phyloP scores from a whole-genome alignment of 2,329 filamentous ascomycete species.

The Camptophora hylomeconis region DNA sequence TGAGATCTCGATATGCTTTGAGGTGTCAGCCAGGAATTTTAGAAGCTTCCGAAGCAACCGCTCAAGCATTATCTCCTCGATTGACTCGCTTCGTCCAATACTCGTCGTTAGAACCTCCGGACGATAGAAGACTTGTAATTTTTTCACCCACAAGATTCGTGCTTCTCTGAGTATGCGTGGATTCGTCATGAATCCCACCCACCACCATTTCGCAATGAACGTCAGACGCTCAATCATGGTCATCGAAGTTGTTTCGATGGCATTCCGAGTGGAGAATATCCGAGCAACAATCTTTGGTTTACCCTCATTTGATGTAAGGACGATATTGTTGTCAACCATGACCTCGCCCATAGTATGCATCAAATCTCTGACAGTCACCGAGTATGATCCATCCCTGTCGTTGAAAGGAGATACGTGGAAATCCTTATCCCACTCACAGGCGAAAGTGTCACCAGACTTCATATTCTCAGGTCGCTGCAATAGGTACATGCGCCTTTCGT shows the following conservation, averaged over 20 bases:
- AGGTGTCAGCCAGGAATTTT: not conserved
- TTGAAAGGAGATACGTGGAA: conserved; percentile 71
- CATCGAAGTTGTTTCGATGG: conserved; percentile 3
- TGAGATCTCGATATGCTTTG: conserved; percentile 1
- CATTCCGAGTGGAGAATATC: conserved; percentile 6
- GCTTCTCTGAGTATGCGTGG: conserved; percentile 10
- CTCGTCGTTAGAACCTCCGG: conserved; percentile 9
- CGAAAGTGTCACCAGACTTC: conserved; percentile 24
- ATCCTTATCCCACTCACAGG: conserved; percentile 50
- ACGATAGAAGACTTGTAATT: conserved; percentile 10
- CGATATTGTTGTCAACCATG: conserved; percentile 17
- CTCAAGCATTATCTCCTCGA: conserved; percentile 9
- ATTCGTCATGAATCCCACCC: conserved; percentile 13
- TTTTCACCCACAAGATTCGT: conserved; percentile 8
- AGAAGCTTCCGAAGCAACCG: conserved; percentile 6
- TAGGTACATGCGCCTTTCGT: conserved; percentile 55
- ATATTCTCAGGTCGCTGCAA: conserved; percentile 29
- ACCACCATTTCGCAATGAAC: conserved; percentile 10
- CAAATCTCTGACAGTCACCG: conserved; percentile 37
- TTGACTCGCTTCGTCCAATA: conserved; percentile 8
- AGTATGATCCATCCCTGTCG: conserved; percentile 43
- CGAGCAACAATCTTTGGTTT: conserved; percentile 12
- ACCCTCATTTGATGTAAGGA: conserved; percentile 6
- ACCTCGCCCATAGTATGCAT: conserved; percentile 20
- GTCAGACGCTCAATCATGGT: conserved; percentile 1